These are phyloP conservation scores for Annulohypoxylon moriforme DNA, from an alignment of 495 filamentous ascomycete species.

Conservation along the genomic window DNA sequence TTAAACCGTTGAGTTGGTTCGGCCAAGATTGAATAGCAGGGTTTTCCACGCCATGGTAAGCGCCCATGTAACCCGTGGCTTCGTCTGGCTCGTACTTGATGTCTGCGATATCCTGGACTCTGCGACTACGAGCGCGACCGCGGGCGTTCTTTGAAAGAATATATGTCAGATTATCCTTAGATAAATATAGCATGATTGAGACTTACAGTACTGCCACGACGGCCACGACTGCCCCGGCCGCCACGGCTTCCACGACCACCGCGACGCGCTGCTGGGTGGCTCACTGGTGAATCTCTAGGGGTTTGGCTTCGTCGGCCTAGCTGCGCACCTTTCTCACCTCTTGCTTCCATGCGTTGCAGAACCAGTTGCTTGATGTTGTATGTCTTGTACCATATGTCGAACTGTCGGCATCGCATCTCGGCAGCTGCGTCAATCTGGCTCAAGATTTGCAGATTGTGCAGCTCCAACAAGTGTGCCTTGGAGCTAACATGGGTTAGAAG, in stretches of 20 bases:
- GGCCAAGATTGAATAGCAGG: slow-evolving; percentile 35
- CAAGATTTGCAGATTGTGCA: slow-evolving; percentile 77
- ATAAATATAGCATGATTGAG: not conserved
- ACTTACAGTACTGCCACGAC: slow-evolving; percentile 38
- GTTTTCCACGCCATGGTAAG: slow-evolving; percentile 32
- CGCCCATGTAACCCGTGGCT: slow-evolving; percentile 24
- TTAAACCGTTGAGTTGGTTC: slow-evolving; percentile 26
- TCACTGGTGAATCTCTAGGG: not conserved
- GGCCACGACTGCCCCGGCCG: slow-evolving; percentile 18
- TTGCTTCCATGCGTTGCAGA: slow-evolving; percentile 74
- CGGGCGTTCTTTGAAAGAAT: slow-evolving; percentile 9
- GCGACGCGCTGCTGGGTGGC: slow-evolving; percentile 5
- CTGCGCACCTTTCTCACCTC: slow-evolving; percentile 68
- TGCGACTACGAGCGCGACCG: slow-evolving; percentile 3
- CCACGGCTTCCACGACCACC: slow-evolving; percentile 32
- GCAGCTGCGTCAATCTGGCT: slow-evolving; percentile 66
- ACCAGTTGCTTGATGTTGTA: slow-evolving; percentile 74
- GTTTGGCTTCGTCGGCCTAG: slow-evolving; percentile 32
- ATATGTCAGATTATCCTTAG: slow-evolving; percentile 15
- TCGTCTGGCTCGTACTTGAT: slow-evolving; percentile 53
- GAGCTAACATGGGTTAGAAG: slow-evolving; percentile 88
- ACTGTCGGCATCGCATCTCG: slow-evolving; percentile 63
- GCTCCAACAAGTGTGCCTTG: slow-evolving; percentile 81
- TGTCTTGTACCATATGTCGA: slow-evolving; percentile 75
- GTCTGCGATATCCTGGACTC: not conserved